Evolutionary conservation across 257 asterid species (phyloP).

Genomic region (Solanum sitiens): DNA sequence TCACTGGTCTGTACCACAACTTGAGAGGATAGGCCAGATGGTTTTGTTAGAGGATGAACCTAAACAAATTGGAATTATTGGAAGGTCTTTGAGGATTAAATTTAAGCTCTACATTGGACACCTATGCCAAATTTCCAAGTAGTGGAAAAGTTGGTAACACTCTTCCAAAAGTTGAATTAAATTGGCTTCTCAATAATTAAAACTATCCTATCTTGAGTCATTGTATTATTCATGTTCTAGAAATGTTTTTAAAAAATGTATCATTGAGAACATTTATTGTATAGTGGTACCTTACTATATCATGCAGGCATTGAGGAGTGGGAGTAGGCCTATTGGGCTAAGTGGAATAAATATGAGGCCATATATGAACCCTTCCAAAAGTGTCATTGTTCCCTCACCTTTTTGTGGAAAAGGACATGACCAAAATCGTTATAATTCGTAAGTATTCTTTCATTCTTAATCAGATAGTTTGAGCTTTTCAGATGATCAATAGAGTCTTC

Average conservation of each 20-base stretch:
- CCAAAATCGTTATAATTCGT: not conserved
- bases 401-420: not conserved
- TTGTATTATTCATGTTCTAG: not conserved
- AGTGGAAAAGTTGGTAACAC: not conserved
- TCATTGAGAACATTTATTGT: not conserved
- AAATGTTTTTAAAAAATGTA: not conserved
- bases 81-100: not conserved
- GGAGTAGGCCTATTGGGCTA: not conserved
- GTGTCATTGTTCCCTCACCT: not conserved
- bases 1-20: not conserved
- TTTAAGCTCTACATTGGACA: not conserved
- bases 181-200: not conserved
- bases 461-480: not conserved
- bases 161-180: not conserved
- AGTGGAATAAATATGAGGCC: not conserved
- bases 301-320: not conserved
- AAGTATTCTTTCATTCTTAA: not conserved
- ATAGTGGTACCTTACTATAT: not conserved
- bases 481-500: not conserved
- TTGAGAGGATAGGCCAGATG: not conserved
- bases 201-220: not conserved
- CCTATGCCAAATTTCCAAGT: not conserved
- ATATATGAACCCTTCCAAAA: not conserved
- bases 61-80: not conserved
- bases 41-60: not conserved